Evolutionary conservation across 352 stramenopile species (phyloP), one percentile per base, ranked within the genome.

Genomic region (Thalassiosira oceanica): DNA sequence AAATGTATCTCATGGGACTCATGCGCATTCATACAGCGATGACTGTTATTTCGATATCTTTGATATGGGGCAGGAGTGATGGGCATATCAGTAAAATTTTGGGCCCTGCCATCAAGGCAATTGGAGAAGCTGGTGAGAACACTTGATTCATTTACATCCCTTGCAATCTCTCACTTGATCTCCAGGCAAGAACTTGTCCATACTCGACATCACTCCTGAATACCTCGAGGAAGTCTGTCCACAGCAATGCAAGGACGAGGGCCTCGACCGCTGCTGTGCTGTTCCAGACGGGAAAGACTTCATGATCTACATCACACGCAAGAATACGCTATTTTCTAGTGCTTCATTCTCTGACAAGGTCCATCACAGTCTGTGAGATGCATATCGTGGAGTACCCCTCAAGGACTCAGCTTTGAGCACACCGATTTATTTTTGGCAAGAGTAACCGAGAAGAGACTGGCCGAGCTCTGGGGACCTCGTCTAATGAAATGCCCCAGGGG

Each of bases 261-360:
- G 46, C 11, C 45, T 68, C 6, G 45, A 51, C 8, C 21, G 27
- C 11, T 49, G 49, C 15, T 68, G 57, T 60, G 57, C 33, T 20
- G 57, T 61, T 11, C 57, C 57, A 13, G 61, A 71, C 21, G 61
- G 51, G 27, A 71, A 71, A 35, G 61, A 71, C 36, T 65, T 71
- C 44, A 58, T 49, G 48, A 64, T 65, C 8, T 43, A 65, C 31
- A 65, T 43, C 26, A 64, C 43, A 27, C 37, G 49, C 23, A 56
- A 64, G 29, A 65, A 72, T 21, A 60, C 52, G 36, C 13, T 66
- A 35, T 66, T 66, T 15, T 52, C 51, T 13, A 24, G 61, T 42
- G 61, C 61, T 11, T 60, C 20, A 13, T 66, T 53, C 41, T 72
- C 61, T 10, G 61, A 72, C 26, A 72, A 72, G 45, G 29, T 72